phyloP scores from a whole-genome alignment of 1,139 yeast species.

The Casaregolazyma lundiana region DNA sequence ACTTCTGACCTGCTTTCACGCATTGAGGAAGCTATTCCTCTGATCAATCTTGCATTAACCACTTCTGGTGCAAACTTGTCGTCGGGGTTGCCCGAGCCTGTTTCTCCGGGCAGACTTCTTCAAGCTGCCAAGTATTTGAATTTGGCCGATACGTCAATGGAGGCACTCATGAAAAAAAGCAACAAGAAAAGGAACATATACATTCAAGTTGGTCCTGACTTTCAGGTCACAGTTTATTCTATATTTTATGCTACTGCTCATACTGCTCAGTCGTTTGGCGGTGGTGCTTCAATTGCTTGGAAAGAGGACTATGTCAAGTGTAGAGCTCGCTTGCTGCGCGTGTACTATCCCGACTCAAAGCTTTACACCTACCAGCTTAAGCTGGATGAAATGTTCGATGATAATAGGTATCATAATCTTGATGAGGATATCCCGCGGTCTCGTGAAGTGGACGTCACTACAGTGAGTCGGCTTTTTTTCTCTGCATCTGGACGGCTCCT shows the following conservation, averaged over 20 bases:
- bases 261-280: conserved; percentile 3
- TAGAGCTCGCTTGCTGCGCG: conserved; percentile 41
- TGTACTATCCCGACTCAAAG: conserved; percentile 12
- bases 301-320: conserved; percentile 68
- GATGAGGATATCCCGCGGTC: conserved; percentile 38
- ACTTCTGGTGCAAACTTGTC: conserved; percentile 66
- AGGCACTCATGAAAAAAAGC: conserved; percentile 1
- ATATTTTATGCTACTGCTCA: conserved; percentile 38
- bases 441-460: conserved; percentile 37
- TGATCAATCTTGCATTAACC: conserved; percentile 60
- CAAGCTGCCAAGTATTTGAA: conserved; percentile 56
- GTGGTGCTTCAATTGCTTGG: conserved; percentile 51
- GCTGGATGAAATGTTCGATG: conserved; percentile 60
- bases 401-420: conserved; percentile 68
- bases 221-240: conserved; percentile 56
- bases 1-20: conserved; percentile 40
- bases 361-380: conserved; percentile 43
- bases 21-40: conserved; percentile 68
- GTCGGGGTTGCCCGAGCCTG: conserved; percentile 46
- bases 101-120: conserved; percentile 62
- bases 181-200: conserved; percentile 1
- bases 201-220: conserved; percentile 55
- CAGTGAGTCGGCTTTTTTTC: conserved; percentile 56
- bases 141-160: conserved; percentile 38
- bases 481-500: conserved; percentile 68